Percentiles rank a stretch among this genome's conserved stretches.
phyloP scores from a whole-genome alignment of 2,329 filamentous ascomycete species.

The Nectriaceae sp. region DNA sequence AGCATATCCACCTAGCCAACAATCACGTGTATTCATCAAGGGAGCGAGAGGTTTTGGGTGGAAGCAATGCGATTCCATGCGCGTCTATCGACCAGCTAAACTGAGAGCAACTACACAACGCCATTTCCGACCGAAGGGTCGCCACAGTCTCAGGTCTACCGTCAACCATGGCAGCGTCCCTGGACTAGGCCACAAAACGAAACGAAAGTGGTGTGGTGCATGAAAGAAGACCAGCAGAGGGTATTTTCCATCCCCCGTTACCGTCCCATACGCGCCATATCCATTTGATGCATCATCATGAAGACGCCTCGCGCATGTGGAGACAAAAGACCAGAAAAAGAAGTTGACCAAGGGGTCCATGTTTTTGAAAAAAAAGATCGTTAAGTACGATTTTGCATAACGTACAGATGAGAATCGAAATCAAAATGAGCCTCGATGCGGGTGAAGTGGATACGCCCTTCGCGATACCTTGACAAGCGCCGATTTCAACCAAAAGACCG shows the following conservation, averaged over 20 bases:
- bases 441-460: slow-evolving; percentile 11
- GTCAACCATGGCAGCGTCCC: not conserved
- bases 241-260: slow-evolving; percentile 11
- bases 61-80: slow-evolving; percentile 11
- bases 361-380: slow-evolving; percentile 32
- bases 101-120: slow-evolving; percentile 16
- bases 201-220: slow-evolving; percentile 18
- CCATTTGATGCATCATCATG: slow-evolving; percentile 24
- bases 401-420: slow-evolving; percentile 39
- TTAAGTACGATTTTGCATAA: slow-evolving; percentile 35
- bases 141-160: slow-evolving; percentile 7
- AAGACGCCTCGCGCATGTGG: slow-evolving; percentile 26
- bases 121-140: slow-evolving; percentile 23
- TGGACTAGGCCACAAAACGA: slow-evolving; percentile 16
- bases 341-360: slow-evolving; percentile 24
- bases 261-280: slow-evolving; percentile 23
- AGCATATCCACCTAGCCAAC: too few species aligned
- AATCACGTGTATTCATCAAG: too few species aligned
- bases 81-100: slow-evolving; percentile 22
- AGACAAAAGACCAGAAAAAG: slow-evolving; percentile 18
- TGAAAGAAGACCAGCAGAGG: slow-evolving; percentile 17
- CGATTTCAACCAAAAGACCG: slow-evolving; percentile 15
- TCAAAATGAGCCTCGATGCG: slow-evolving; percentile 21
- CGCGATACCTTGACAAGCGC: slow-evolving; percentile 11
- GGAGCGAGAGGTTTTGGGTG: too few species aligned